Base-by-base conservation (phyloP, 345 rosid genomes). In the Odontarrhena argentea region DNA sequence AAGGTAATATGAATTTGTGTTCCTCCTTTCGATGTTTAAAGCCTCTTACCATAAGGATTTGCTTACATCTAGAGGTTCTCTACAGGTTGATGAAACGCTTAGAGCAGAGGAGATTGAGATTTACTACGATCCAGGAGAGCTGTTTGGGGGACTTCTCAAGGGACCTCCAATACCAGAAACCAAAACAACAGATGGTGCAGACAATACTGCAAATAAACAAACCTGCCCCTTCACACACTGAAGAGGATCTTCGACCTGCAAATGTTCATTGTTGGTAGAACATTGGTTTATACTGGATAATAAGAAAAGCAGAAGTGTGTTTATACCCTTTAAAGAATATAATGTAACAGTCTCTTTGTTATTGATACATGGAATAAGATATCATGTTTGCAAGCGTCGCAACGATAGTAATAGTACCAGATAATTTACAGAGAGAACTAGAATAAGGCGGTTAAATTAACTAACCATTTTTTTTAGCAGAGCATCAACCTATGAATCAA, bases 81-180 rank as follows among this genome's bases (percentile, higher is more conserved):
- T 75, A 68, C 62, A 84, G 88, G 92, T 84, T 56, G 96, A 91
- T 77, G 90, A 88, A 69, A 60, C 79, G 4, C 77, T 85, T 15
- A 77, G 77, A 77, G 90, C 65, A 35, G 90, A 91, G 63, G 92
- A 85, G 4, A 88, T 81, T 26, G 86, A 88, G 70, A 73, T 83
- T 32, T 86, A 82, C 71, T 88, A 83, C 65, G 90, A 88, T 35
- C 86, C 94, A 35, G 86, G 76, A 10, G 90, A 85, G 74, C 82
- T 88, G 41, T 84, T 87, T 42, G 86, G 83, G 3, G 94, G 84
- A 2, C 72, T 88, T 8, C 73, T 86, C 30, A 86, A 71, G 70
- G 79, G 79, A 67, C 50, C 69, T 41, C 50, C 57, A 25, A 15
- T 76, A 26, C 32, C 73, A 52, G 79, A 69, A 46, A 64, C 68